Conservation (phyloP, 176 grass and related monocot species). For the Zea luxurians region DNA sequence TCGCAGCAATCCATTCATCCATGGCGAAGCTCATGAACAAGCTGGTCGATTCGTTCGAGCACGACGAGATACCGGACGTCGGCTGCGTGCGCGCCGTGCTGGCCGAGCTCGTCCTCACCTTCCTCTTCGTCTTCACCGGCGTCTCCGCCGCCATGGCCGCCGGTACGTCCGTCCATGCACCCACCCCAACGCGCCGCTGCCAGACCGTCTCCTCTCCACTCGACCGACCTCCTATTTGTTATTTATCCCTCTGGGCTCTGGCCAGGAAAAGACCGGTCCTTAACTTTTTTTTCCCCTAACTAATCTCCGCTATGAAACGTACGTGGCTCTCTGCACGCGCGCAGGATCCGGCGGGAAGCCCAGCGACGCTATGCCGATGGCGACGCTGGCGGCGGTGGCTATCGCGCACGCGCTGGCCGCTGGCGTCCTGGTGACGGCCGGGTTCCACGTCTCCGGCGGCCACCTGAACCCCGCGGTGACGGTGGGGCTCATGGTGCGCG, state of each 20-base stretch:
- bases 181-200: not conserved
- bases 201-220: too few relatives aligned
- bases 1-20: not conserved
- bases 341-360: slow-evolving; percentile 24
- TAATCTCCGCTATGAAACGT: too few relatives aligned
- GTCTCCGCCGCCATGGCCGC: slow-evolving; percentile 78
- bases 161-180: slow-evolving; percentile 22
- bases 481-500: slow-evolving; percentile 69
- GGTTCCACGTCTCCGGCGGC: slow-evolving; percentile 62
- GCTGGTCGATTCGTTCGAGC: slow-evolving; percentile 23
- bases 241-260: not conserved
- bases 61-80: slow-evolving; percentile 14
- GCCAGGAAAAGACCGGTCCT: too few relatives aligned
- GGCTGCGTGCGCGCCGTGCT: slow-evolving; percentile 63
- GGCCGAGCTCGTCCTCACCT: slow-evolving; percentile 92
- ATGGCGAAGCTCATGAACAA: slow-evolving; percentile 32
- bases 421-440: slow-evolving; percentile 50
- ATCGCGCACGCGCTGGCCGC: slow-evolving; percentile 49
- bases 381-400: slow-evolving; percentile 48
- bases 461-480: slow-evolving; percentile 96
- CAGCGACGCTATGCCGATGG: slow-evolving; percentile 38
- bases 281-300: too few relatives aligned
- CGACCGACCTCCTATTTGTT: too few relatives aligned
- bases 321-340: too few relatives aligned
- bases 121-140: slow-evolving; percentile 90